phyloP scores from a whole-genome alignment of 2,329 filamentous ascomycete species.

The Rhytidhysteron rufulum region DNA sequence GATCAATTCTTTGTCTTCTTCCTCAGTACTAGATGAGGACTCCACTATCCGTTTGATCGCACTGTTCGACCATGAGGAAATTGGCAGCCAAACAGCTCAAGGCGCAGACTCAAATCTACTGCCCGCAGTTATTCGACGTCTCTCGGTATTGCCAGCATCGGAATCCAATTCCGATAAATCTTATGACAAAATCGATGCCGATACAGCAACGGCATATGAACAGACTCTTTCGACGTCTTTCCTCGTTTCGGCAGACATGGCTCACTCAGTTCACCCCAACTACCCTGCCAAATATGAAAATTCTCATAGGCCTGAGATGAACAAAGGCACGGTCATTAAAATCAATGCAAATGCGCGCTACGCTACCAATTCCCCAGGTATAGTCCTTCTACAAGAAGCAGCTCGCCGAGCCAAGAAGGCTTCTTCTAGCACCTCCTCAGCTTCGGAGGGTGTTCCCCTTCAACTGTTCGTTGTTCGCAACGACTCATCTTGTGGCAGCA shows the following conservation, averaged over 20 bases:
- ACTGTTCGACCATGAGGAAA: conserved; percentile 97
- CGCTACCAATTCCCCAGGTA: conserved; percentile 92
- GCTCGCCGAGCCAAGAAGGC: conserved; percentile 59
- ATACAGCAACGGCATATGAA: conserved; percentile 77
- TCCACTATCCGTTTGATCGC: conserved; percentile 83
- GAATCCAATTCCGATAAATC: conserved; percentile 58
- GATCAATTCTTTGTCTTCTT: conserved; percentile 68
- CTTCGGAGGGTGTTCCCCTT: conserved; percentile 70
- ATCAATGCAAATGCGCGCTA: conserved; percentile 97
- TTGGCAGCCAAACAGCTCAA: conserved; percentile 87
- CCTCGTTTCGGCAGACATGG: conserved; percentile 95
- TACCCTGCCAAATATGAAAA: conserved; percentile 88
- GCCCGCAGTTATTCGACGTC: conserved; percentile 77
- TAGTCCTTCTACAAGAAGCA: conserved; percentile 85
- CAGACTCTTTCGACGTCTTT: conserved; percentile 89
- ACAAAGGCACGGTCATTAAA: conserved; percentile 95
- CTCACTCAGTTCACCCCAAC: conserved; percentile 93
- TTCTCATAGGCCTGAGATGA: conserved; percentile 90
- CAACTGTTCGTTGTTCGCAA: conserved; percentile 97
- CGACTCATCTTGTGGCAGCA: conserved; percentile 90
- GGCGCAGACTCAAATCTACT: conserved; percentile 91
- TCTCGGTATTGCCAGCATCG: conserved; percentile 71
- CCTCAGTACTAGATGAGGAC: conserved; percentile 68
- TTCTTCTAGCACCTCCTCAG: conserved; percentile 36
- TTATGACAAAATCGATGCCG: conserved; percentile 59